These are phyloP conservation scores for Heliocybe sulcata DNA, from an alignment of 1,284 basidiomycete genomes.

Conservation along the genomic window DNA sequence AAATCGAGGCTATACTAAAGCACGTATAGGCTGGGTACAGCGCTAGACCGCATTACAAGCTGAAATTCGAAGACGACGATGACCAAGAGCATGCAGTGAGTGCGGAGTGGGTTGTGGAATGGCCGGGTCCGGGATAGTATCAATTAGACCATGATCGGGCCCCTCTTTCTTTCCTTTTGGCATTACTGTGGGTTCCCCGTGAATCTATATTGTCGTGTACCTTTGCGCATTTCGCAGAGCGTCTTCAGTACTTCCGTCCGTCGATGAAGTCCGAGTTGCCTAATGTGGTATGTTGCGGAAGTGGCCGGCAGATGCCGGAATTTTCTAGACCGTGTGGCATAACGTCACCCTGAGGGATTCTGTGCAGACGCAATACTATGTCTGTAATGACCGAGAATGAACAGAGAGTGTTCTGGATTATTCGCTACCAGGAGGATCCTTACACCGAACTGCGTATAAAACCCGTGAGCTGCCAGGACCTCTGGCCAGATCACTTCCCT, in stretches of 20 bases:
- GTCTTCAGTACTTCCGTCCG: not conserved
- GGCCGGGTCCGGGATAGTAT: slow-evolving; percentile 35
- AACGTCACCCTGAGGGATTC: not conserved
- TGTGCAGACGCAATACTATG: not conserved
- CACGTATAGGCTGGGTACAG: slow-evolving; percentile 32
- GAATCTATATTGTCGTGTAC: too few species aligned
- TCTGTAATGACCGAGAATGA: not conserved
- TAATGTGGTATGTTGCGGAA: not conserved
- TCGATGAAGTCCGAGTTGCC: not conserved
- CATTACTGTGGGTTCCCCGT: not conserved
- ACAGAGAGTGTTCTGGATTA: slow-evolving; percentile 1
- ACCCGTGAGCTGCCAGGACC: not conserved
- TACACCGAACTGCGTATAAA: slow-evolving; percentile 4
- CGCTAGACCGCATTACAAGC: slow-evolving; percentile 48
- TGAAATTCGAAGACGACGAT: slow-evolving; percentile 80
- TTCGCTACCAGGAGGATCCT: not conserved
- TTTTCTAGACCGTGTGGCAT: not conserved
- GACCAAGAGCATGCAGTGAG: slow-evolving; percentile 68
- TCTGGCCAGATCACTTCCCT: not conserved
- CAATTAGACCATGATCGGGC: not conserved
- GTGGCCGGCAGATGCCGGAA: not conserved
- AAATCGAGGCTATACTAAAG: slow-evolving; percentile 17
- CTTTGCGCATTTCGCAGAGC: too few species aligned
- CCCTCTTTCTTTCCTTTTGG: slow-evolving; percentile 5
- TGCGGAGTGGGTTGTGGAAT: slow-evolving; percentile 72